Base-by-base conservation (phyloP, 1,284 basidiomycete genomes). In the Mycena sp. region DNA sequence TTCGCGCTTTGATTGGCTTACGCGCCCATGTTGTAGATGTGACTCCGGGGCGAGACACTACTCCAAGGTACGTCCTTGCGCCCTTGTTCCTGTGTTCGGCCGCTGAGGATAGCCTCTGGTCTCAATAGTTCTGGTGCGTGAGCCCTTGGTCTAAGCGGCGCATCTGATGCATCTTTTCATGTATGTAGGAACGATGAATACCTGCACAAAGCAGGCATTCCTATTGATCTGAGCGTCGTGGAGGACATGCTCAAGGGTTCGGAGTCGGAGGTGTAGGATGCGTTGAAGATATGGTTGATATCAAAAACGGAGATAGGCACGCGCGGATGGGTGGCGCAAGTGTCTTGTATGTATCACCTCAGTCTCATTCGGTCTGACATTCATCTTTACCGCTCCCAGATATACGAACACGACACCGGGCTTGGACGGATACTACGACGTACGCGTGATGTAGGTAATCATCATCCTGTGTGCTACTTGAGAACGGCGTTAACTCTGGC, bases 31-130 rank as follows among this genome's bases (percentile, higher is more conserved):
- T 25, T 21, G 35, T 53, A 94, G 92, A 54, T 95, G 94, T 71
- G 94, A 96, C 76, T 93, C 92, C 14, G 94, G 94, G 1, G 87
- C 79, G 55, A 81, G 94, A 61, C 94, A 96, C 82, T 94, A 95
- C 75, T 95, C 93, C 61, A 96, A 95, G 85, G 91, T 93, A 63
- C 44, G 84, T 73, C 30, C 29, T 35, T 12, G 44, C 29, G 25
- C 25, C 35, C 32, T 37, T 51, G 16, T 26, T 45, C 35, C 14
- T 32, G 19, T 48, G 25, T 12, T 11, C 7, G 6, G 41, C 50
- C n/a, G n/a, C n/a, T 69, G 46, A 55, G 28, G 37, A 43, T 46
- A 48, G 54, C 30, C 30, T 28, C 58, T 29, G 23, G 58, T 35
- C 9, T 6, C 50, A 14, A 53, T 14, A 83, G 83, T 83, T 83